Evolutionary conservation across 1,284 basidiomycete species (phyloP), one percentile per base, ranked within the genome.

Genomic region (Austroboletus niveus): DNA sequence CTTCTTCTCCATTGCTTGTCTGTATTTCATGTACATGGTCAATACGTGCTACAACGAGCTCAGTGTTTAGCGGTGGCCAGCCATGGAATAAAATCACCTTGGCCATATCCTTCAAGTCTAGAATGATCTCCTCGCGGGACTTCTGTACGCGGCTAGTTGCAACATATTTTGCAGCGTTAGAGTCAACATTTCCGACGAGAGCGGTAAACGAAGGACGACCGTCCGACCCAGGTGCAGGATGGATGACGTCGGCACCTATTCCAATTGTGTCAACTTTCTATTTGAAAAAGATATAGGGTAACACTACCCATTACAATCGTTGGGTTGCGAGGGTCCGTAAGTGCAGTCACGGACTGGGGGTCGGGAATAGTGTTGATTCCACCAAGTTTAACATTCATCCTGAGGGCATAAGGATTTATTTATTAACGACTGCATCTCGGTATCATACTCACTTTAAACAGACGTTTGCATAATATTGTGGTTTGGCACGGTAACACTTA

Each of bases 331-430:
- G 81, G 78, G 59, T 91, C 87, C 0, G 80, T 79, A n/a, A 89
- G 72, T 9, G 79, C 75, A 0, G 77, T 72, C 5, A 85, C 79
- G 0, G 82, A 83, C 15, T 75, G 72, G 1, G 83, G 75, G 47
- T 85, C 84, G 0, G 86, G 87, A 42, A 90, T 75, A 4, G 79
- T 80, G 62, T 91, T 92, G 62, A 89, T 85, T 1, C 89, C 88
- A 17, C 88, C 89, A 0, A 91, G 73, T 65, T 92, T 91, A 22
- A 87, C 87, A 59, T 91, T 91, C 58, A 92, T 77, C 64, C 88
- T 91, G 58, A 8, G 42, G 10, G 9, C 35, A 4, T 63, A 38
- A 54, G 17, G 49, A 47, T 43, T 39, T 24, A 47, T 43, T 39
- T 24, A 6, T 9, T 20, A 39, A 20, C 20, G 11, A 35, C 17